Conservation (phyloP, 2,329 filamentous ascomycete genomes). For the Colletotrichum tofieldiae region DNA sequence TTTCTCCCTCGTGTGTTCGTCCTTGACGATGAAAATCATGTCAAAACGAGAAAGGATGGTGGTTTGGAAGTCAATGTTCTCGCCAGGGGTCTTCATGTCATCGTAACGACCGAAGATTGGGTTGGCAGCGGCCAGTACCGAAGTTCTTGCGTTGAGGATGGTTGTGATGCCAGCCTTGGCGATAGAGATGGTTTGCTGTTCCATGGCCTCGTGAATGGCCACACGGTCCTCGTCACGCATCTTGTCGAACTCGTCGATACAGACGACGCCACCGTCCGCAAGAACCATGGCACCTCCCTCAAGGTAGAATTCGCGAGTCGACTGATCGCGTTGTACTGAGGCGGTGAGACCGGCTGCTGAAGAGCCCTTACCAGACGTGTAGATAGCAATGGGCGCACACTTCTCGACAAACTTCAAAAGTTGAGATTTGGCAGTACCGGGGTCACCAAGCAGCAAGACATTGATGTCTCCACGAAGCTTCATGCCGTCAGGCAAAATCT, state of each 20-base stretch:
- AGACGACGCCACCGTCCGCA: conserved; percentile 95
- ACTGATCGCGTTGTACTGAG: conserved; percentile 93
- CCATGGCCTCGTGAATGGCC: conserved; percentile 99
- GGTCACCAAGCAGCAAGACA: conserved; percentile 94
- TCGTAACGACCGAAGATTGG: conserved; percentile 98
- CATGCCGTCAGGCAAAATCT: conserved; percentile 98
- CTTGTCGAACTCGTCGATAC: conserved; percentile 99
- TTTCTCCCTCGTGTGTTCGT: conserved; percentile 90
- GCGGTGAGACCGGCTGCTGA: conserved; percentile 98
- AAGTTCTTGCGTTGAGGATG: conserved; percentile 95
- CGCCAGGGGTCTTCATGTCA: conserved; percentile 96
- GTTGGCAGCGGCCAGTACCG: conserved; percentile 95
- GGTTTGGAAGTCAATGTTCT: conserved; percentile 99
- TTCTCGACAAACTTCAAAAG: conserved; percentile 98
- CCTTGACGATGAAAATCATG: conserved; percentile 99
- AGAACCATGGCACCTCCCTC: conserved; percentile 99
- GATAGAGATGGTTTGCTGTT: conserved; percentile 99
- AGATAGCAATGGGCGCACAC: conserved; percentile 95
- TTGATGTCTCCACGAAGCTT: conserved; percentile 98
- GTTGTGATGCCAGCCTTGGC: conserved; percentile 99
- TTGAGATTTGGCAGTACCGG: conserved; percentile 98
- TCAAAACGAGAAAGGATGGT: conserved; percentile 98
- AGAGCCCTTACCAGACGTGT: conserved; percentile 98
- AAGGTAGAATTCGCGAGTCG: conserved; percentile 95
- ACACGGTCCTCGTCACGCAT: conserved; percentile 99